Base-by-base conservation (phyloP, 1,284 basidiomycete species). In the Ceratobasidium papillatum region DNA sequence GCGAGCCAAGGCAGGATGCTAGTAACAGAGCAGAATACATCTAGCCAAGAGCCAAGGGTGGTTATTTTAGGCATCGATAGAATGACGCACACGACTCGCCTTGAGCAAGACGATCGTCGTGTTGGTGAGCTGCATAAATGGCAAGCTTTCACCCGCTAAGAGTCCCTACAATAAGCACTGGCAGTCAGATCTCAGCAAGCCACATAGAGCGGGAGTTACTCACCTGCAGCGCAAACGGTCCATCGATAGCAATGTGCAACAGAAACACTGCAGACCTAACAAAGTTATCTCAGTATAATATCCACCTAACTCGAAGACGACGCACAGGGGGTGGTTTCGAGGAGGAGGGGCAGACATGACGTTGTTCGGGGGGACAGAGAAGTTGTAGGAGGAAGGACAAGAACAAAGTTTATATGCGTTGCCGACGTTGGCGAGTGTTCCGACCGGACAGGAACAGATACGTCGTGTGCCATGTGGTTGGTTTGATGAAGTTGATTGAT, bases 71-170 rank as follows among this genome's bases (percentile, higher is more conserved):
- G n/a, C 32, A 12, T 22, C 36, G 19, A n/a, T 52, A 17, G 25
- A 49, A 49, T 30, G 27, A 34, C 19, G 45, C 32, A 17, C 52
- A 8, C 25, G 22, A 77, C 81, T 43, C 65, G 91, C 92, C 86
- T 94, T 94, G 71, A 93, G 83, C 12, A 94, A 77, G 1, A 93
- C 88, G 14, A 93, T 74, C 0, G 91, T 87, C 2, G 93, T 94
- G 82, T 94, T 94, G 78, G 89, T 94, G 76, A 94, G 84, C 80
- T 94, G 88, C 65, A 94, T 80, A 80, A 94, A 93, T 0, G 91
- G 91, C 12, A 94, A 81, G 5, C 80, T 83, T 12, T 82, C 78
- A 0, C 92, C 90, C 1, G 88, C 85, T 84, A 88, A 88, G 30
- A 73, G 47, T 45, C 72, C 72, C 72, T 74, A 59, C 14, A 41